phyloP scores from a whole-genome alignment of 225 moss, liverwort and hornwort species.

The Bryoerythrophyllum caledonicum region DNA sequence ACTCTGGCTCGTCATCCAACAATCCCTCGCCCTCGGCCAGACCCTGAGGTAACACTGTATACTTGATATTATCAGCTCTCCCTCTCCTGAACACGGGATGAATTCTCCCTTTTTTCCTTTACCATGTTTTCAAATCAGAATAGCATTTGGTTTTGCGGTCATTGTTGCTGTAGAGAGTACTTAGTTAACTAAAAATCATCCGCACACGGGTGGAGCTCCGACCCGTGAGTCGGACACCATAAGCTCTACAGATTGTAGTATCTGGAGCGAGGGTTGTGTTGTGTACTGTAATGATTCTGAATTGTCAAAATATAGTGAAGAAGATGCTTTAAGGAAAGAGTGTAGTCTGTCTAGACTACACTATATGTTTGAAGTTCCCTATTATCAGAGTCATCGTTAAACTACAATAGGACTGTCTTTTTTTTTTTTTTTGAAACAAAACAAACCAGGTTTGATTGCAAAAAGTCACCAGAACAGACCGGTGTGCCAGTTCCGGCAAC shows the following conservation, averaged over 20 bases:
- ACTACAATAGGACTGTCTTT: too few species aligned
- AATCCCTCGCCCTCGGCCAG: neutral
- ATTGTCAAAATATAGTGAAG: neutral
- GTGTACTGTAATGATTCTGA: neutral
- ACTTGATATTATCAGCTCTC: constrained; percentile 12
- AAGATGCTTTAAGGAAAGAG: neutral
- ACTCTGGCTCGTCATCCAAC: constrained; percentile 2
- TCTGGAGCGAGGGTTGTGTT: neutral
- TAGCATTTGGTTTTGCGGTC: neutral
- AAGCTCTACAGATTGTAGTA: neutral
- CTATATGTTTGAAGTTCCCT: too few species aligned
- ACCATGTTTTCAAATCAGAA: constrained; percentile 6
- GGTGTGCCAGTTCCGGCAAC: too few species aligned
- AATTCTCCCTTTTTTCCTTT: neutral
- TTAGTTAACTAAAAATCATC: neutral
- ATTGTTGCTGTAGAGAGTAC: constrained; percentile 1
- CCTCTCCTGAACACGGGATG: constrained; percentile 21
- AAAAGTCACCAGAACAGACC: too few species aligned
- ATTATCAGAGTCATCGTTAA: neutral
- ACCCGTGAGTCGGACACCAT: neutral
- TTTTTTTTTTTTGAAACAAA: too few species aligned
- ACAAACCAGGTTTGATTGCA: too few species aligned
- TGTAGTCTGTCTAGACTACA: too few species aligned
- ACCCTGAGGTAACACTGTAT: neutral
- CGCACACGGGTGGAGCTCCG: neutral